Conservation (phyloP, 2,329 filamentous ascomycete species). For the Myriosclerotinia curreyana region DNA sequence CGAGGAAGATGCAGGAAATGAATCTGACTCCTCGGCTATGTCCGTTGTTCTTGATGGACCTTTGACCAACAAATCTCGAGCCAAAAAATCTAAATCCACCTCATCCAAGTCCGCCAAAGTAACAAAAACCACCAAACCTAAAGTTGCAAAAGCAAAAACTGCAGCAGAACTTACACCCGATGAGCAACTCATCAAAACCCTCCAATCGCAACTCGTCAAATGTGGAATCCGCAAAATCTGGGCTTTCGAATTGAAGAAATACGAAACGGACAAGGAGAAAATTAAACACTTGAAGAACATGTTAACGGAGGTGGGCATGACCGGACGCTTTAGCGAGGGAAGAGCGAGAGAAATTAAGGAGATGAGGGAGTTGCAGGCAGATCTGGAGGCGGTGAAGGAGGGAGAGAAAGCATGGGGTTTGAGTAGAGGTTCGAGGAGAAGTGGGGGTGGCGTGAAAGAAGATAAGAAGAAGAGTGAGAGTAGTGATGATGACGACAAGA, state of each 20-base stretch:
- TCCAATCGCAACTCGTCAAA: conserved; percentile 83
- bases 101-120: conserved; percentile 37
- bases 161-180: conserved; percentile 53
- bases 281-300: conserved; percentile 76
- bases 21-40: conserved; percentile 57
- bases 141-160: conserved; percentile 43
- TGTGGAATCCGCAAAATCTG: conserved; percentile 93
- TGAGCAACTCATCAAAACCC: conserved; percentile 77
- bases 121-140: conserved; percentile 34
- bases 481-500: conserved; percentile 36
- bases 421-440: conserved; percentile 41
- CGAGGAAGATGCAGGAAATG: conserved; percentile 37
- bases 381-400: conserved; percentile 80
- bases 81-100: conserved; percentile 47
- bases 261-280: conserved; percentile 72
- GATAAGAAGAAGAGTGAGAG: conserved; percentile 26
- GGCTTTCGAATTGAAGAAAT: conserved; percentile 77
- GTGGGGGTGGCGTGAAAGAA: conserved; percentile 28
- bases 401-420: conserved; percentile 77
- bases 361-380: conserved; percentile 74
- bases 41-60: conserved; percentile 70
- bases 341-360: conserved; percentile 87
- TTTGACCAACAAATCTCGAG: conserved; percentile 16
- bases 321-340: conserved; percentile 79
- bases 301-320: conserved; percentile 82